A percentile compares a stretch with the other conserved stretches of the same genome.
Evolutionary conservation across 495 filamentous ascomycete species (phyloP).

Genomic region (Xanthoparmelia taractica): DNA sequence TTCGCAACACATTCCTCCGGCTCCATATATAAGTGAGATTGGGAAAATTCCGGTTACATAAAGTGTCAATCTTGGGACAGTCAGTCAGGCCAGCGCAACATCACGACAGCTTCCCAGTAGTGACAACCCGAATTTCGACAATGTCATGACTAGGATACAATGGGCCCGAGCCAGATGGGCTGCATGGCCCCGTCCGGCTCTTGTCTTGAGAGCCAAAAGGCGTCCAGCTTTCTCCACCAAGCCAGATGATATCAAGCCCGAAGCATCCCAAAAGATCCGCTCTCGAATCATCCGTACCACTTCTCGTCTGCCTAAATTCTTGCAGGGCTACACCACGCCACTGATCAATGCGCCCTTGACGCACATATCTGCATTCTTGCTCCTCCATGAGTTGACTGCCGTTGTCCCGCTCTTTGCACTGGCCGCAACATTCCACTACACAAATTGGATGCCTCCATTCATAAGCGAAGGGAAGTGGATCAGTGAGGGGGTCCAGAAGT

Average conservation of each 20-base stretch:
- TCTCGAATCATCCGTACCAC: constrained; percentile 53
- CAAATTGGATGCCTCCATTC: constrained; percentile 51
- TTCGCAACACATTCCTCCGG: no score
- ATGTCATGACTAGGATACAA: constrained; percentile 11
- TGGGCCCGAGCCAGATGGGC: neutral
- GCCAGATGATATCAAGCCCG: constrained; percentile 18
- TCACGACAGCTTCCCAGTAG: neutral
- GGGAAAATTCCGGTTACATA: no score
- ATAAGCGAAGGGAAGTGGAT: constrained; percentile 47
- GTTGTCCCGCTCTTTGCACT: constrained; percentile 70
- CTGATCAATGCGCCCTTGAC: constrained; percentile 69
- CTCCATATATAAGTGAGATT: no score
- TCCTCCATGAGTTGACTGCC: constrained; percentile 89
- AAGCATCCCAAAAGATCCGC: constrained; percentile 25
- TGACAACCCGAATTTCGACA: neutral
- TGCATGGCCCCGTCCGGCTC: neutral
- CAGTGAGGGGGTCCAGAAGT: constrained; percentile 46
- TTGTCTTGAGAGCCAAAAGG: neutral
- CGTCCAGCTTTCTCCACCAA: constrained; percentile 14
- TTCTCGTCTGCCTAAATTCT: constrained; percentile 48
- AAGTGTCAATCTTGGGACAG: neutral
- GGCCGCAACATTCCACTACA: constrained; percentile 68
- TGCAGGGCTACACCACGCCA: constrained; percentile 58
- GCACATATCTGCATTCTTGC: constrained; percentile 76
- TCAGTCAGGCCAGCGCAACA: neutral